Percentiles rank a stretch among this genome's conserved stretches.
Evolutionary conservation across 75 land plant species (phyloP).

Genomic region (Picea sitchensis): DNA sequence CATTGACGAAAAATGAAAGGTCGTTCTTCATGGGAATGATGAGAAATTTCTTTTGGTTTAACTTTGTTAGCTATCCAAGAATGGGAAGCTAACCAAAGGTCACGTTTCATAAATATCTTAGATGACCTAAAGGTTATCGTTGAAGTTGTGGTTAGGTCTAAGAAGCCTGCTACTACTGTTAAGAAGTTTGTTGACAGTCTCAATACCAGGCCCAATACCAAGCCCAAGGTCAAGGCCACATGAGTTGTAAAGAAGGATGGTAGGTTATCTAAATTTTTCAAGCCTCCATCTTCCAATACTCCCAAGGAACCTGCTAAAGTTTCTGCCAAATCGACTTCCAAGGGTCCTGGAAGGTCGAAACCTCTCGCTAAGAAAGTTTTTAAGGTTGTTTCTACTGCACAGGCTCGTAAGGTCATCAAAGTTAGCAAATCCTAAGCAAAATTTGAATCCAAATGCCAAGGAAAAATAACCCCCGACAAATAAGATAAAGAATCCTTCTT

Average conservation of each 20-base stretch:
- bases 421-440: no score
- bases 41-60: conserved; percentile 9
- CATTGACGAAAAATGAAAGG: conserved; percentile 35
- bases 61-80: neutral
- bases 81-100: conserved; percentile 11
- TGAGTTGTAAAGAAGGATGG: conserved; percentile 1
- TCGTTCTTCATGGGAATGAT: conserved; percentile 21
- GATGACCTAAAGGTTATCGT: conserved; percentile 22
- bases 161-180: conserved; percentile 1
- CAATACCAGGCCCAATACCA: no score
- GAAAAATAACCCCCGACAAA: no score
- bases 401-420: no score
- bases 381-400: no score
- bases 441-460: no score
- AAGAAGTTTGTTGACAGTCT: neutral
- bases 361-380: no score
- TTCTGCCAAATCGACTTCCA: conserved; percentile 1
- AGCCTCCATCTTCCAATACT: conserved; percentile 14
- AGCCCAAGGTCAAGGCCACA: conserved; percentile 10
- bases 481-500: no score
- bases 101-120: conserved; percentile 16
- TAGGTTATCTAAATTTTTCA: conserved; percentile 2
- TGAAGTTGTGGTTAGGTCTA: conserved; percentile 11
- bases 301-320: conserved; percentile 4
- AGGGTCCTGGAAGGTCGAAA: no score